Evolutionary conservation across 176 grass and related monocot genomes (phyloP).

Genomic region (Tuctoria greenei): DNA sequence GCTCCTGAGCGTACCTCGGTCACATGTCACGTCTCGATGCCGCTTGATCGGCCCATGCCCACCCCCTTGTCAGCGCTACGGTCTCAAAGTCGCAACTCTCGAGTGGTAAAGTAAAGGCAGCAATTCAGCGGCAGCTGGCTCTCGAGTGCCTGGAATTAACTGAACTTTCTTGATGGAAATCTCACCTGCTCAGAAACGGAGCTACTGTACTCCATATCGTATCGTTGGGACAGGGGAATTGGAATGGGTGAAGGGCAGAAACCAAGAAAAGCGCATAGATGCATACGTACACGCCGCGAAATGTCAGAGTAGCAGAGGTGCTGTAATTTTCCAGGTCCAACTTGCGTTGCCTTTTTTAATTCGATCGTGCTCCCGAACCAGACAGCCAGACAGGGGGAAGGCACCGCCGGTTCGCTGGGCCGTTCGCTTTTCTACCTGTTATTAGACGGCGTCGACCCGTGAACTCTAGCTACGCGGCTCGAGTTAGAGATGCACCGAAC

Average conservation of each 20-base stretch:
- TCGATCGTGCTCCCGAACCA: not conserved
- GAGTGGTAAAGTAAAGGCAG: not conserved
- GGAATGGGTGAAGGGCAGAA: not conserved
- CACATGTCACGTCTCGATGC: not conserved
- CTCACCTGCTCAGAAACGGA: not conserved
- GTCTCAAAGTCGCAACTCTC: not conserved
- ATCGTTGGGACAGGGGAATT: no score
- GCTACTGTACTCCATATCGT: no score
- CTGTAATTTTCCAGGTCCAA: not conserved
- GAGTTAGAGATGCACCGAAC: not conserved
- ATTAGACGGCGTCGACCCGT: not conserved
- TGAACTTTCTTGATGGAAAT: not conserved
- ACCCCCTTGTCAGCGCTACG: not conserved
- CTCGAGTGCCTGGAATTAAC: not conserved
- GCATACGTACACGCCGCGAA: not conserved
- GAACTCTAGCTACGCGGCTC: not conserved
- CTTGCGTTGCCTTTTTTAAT: not conserved
- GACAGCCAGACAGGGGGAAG: not conserved
- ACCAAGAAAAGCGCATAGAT: not conserved
- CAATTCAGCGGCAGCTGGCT: not conserved
- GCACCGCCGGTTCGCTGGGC: not conserved
- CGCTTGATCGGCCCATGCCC: not conserved
- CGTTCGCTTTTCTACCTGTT: not conserved
- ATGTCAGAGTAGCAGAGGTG: not conserved
- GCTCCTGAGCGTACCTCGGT: no score